phyloP scores from a whole-genome alignment of 306 rosid species.

The Elaeagnus macrophylla region DNA sequence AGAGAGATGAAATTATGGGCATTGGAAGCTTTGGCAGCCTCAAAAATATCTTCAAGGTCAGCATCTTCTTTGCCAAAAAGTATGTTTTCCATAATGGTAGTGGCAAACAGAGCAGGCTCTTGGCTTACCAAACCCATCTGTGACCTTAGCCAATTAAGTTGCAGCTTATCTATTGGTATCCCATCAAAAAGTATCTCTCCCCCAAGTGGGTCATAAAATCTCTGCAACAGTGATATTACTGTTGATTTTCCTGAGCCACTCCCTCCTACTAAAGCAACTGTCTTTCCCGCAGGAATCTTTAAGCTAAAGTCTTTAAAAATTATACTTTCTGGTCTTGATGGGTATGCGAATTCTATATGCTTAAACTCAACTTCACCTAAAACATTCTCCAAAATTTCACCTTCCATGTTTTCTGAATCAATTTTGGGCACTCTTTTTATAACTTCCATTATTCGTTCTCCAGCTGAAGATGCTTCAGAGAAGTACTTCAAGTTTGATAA shows the following conservation, averaged over 20 bases:
- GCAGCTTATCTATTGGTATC: constrained; percentile 12
- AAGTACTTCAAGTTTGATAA: constrained; percentile 12
- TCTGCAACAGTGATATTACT: constrained; percentile 3
- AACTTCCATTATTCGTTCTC: constrained; percentile 2
- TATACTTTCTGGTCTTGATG: constrained; percentile 17
- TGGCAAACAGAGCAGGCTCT: constrained; percentile 24
- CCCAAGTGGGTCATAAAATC: constrained; percentile 20
- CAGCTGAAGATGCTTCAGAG: constrained; percentile 11
- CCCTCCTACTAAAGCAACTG: constrained; percentile 13
- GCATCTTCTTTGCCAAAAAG: constrained; percentile 21
- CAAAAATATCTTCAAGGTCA: constrained; percentile 9
- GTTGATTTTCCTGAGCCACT: constrained; percentile 14
- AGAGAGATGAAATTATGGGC: constrained; percentile 17
- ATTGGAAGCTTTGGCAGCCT: constrained; percentile 18
- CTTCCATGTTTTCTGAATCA: constrained; percentile 13
- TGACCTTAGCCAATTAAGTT: constrained; percentile 23
- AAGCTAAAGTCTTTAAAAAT: constrained; percentile 6
- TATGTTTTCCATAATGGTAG: constrained; percentile 17
- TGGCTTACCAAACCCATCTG: constrained; percentile 23
- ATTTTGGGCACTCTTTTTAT: constrained; percentile 7
- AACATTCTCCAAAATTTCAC: constrained; percentile 1
- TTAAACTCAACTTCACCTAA: constrained; percentile 7
- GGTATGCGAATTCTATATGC: constrained; percentile 12
- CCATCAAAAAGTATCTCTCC: constrained; percentile 21
- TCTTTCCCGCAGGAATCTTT: constrained; percentile 11